Percentiles rank a stretch among this genome's conserved stretches.
These are phyloP conservation scores for Jacaranda mimosifolia DNA, from an alignment of 257 asterid species.

Conservation along the genomic window DNA sequence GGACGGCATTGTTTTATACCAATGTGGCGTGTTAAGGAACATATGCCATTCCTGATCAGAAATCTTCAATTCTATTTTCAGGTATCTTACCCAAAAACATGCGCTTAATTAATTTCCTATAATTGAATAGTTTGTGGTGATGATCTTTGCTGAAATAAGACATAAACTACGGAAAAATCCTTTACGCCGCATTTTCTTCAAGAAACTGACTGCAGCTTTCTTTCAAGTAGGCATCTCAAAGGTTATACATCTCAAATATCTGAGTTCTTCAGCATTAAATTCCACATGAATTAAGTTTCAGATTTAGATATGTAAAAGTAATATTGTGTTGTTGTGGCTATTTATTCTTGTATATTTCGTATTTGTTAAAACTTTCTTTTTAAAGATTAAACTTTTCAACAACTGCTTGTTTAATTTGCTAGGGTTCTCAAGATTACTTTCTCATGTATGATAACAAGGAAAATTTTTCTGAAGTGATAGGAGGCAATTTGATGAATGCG, in stretches of 20 bases:
- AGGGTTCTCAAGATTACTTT: constrained; percentile 68
- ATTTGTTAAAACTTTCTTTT: constrained; percentile 14
- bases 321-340: background rate
- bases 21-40: constrained; percentile 98
- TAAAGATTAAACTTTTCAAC: constrained; percentile 26
- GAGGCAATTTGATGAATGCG: background rate
- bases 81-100: constrained; percentile 49
- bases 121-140: constrained; percentile 23
- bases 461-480: background rate
- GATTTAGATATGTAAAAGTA: constrained; percentile 22
- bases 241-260: background rate
- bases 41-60: constrained; percentile 96
- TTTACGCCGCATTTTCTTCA: background rate
- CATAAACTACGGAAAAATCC: background rate
- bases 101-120: constrained; percentile 5
- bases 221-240: constrained; percentile 22
- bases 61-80: constrained; percentile 95
- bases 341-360: constrained; percentile 17
- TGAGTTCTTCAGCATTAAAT: background rate
- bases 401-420: constrained; percentile 38
- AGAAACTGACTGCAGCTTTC: background rate
- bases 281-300: background rate
- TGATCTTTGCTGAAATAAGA: constrained; percentile 9
- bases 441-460: background rate
- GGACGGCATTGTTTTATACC: constrained; percentile 79